Base-by-base conservation (phyloP, 768 basidiomycete species). In the Psilocybe cubensis region DNA sequence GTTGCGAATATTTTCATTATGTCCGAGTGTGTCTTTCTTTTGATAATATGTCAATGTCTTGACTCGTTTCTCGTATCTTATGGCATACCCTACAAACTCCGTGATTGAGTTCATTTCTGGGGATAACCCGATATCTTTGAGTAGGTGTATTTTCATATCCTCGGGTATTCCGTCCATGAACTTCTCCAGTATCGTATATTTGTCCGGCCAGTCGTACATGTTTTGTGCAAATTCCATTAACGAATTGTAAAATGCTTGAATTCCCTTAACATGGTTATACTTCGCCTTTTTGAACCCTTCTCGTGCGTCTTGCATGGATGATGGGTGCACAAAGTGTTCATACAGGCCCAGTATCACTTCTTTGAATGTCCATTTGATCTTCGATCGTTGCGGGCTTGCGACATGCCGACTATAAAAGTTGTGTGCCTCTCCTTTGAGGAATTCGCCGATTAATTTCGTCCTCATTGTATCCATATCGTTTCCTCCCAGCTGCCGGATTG, bases 31-130 rank as follows among this genome's bases (percentile, higher is more conserved):
- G 3, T 17, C 12, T 38, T 38, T 38, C 3, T 38, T 38, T n/a
- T 17, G 35, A 35, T 55, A 56, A 25, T 60, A 52, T 0, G 40
- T 3, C 1, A 49, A 17, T 4, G 56, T 60, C 3, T 40, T 50
- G 14, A 46, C 50, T 0, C 45, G 8, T 3, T 52, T 44, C 18
- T 64, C 58, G 3, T 49, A 24, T 3, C 33, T 23, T 12, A 48
- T 54, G 1, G 57, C 60, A 2, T 47, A 54, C 0, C 51, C 38
- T 4, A 61, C 43, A 25, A 61, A 46, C 9, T 62, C 58, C 0
- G 46, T 52, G 2, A 64, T 48, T 0, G 51, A 23, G 14, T 64
- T 54, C 1, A 59, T 18, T 41, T 64, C 60, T 0, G 63, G 58
- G 0, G 63, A 46, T 11, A 59, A 52, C 0, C 51, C 58, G 0